Evolutionary conservation across 2,329 filamentous ascomycete genomes (phyloP).

Genomic region (Fusarium tricinctum): DNA sequence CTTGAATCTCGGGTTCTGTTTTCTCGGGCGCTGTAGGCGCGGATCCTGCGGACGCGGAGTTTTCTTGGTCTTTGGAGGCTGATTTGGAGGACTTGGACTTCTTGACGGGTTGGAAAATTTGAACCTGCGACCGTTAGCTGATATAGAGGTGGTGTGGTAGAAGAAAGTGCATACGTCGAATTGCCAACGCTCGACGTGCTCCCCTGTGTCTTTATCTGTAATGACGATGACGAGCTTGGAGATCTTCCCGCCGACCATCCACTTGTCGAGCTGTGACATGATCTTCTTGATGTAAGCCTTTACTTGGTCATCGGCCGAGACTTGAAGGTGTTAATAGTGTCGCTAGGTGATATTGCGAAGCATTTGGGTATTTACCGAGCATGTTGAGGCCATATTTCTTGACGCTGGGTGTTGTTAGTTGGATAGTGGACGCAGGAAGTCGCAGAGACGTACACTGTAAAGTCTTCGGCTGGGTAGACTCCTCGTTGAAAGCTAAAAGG

Average conservation of each 20-base stretch:
- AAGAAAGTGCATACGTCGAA: constrained; percentile 77
- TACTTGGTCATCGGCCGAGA: constrained; percentile 96
- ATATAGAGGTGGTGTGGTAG: neutral
- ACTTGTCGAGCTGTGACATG: constrained; percentile 96
- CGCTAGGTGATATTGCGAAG: too few species aligned
- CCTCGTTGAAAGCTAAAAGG: constrained; percentile 81
- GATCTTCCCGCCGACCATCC: constrained; percentile 98
- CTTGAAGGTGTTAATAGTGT: constrained; percentile 56
- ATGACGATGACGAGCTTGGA: constrained; percentile 97
- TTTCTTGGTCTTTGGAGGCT: constrained; percentile 77
- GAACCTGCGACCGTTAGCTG: constrained; percentile 28
- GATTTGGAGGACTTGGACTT: constrained; percentile 60
- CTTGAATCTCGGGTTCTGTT: constrained; percentile 92
- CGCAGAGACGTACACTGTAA: constrained; percentile 78
- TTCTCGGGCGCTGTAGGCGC: constrained; percentile 71
- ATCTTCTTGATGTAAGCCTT: constrained; percentile 99
- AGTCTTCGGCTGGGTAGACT: constrained; percentile 94
- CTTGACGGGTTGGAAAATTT: constrained; percentile 47
- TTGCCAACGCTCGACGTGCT: constrained; percentile 97
- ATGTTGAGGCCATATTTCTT: constrained; percentile 99
- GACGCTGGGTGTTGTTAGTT: constrained; percentile 62
- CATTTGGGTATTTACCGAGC: constrained; percentile 72
- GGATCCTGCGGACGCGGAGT: constrained; percentile 62
- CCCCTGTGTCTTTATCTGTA: constrained; percentile 95
- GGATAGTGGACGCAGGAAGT: neutral